Evolutionary conservation across 441 rosid species (phyloP).

Genomic region (Melianthus villosus): DNA sequence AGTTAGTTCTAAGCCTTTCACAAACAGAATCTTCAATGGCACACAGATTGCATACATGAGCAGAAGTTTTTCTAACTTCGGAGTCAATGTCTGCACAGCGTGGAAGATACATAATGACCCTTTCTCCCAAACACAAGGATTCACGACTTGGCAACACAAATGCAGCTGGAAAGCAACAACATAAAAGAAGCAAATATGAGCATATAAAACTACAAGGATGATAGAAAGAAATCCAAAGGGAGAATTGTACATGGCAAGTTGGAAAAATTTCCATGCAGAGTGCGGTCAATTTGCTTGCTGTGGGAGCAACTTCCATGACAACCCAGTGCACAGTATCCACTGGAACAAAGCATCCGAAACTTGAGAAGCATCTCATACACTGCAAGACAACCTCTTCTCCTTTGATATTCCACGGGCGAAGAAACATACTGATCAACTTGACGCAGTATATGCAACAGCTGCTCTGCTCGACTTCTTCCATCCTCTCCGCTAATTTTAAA

Average conservation of each 20-base stretch:
- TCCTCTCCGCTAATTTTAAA: conserved; percentile 80
- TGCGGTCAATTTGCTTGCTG: conserved; percentile 69
- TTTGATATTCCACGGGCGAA: conserved; percentile 74
- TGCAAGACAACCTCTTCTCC: conserved; percentile 92
- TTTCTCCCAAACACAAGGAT: conserved; percentile 86
- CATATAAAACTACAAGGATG: conserved; percentile 4
- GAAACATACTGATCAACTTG: conserved; percentile 77
- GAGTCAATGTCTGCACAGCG: conserved; percentile 92
- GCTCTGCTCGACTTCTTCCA: conserved; percentile 99
- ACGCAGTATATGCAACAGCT: conserved; percentile 81
- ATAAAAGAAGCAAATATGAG: conserved; percentile 14
- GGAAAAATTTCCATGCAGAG: conserved; percentile 51
- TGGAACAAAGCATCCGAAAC: conserved; percentile 76
- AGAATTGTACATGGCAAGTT: conserved; percentile 64
- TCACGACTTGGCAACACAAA: conserved; percentile 92
- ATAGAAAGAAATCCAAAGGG: conserved; percentile 7
- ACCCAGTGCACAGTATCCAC: conserved; percentile 85
- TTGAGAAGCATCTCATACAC: conserved; percentile 80
- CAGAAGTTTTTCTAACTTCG: conserved; percentile 88
- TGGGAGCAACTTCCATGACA: conserved; percentile 87
- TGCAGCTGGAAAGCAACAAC: conserved; percentile 42
- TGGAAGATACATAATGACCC: conserved; percentile 85
- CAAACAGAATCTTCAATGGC: no score
- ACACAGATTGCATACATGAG: conserved; percentile 47
- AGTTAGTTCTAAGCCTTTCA: no score